phyloP scores from a whole-genome alignment of 768 basidiomycete species.

The Boletus rubescentipes region DNA sequence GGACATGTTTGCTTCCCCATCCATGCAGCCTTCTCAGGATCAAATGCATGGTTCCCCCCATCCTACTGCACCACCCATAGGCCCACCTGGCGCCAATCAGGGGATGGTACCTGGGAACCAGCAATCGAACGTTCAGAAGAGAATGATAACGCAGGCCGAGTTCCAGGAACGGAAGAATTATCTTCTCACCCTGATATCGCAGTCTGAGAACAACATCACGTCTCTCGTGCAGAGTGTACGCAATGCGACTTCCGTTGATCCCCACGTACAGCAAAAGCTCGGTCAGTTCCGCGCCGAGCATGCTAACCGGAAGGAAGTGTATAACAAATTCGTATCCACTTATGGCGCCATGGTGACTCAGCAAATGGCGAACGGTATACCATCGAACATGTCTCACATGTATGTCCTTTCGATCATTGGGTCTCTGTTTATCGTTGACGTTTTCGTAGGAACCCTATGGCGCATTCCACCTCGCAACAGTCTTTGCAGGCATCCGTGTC shows the following conservation, averaged over 20 bases:
- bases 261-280: constrained; percentile 15
- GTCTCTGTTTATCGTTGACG: constrained; percentile 4
- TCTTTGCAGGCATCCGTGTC: constrained; percentile 15
- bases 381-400: constrained; percentile 32
- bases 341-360: constrained; percentile 25
- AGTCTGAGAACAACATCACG: constrained; percentile 14
- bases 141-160: constrained; percentile 19
- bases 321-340: constrained; percentile 36
- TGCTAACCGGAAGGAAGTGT: constrained; percentile 38
- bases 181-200: constrained; percentile 8
- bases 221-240: constrained; percentile 8
- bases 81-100: constrained; percentile 19
- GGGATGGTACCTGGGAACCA: constrained; percentile 21
- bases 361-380: constrained; percentile 24
- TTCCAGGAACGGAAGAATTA: constrained; percentile 23
- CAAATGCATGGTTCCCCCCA: constrained; percentile 53
- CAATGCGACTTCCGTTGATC: constrained; percentile 20
- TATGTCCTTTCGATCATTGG: constrained; percentile 22
- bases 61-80: constrained; percentile 25
- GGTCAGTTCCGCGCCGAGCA: constrained; percentile 21
- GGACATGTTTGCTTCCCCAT: constrained; percentile 52
- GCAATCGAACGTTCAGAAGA: constrained; percentile 28
- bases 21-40: constrained; percentile 39
- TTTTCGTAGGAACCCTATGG: constrained; percentile 19
- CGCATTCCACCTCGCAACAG: constrained; percentile 18